Evolutionary conservation across 2,329 filamentous ascomycete genomes (phyloP), one percentile per base, ranked within the genome.

Genomic region (Grosmannia serpens): DNA sequence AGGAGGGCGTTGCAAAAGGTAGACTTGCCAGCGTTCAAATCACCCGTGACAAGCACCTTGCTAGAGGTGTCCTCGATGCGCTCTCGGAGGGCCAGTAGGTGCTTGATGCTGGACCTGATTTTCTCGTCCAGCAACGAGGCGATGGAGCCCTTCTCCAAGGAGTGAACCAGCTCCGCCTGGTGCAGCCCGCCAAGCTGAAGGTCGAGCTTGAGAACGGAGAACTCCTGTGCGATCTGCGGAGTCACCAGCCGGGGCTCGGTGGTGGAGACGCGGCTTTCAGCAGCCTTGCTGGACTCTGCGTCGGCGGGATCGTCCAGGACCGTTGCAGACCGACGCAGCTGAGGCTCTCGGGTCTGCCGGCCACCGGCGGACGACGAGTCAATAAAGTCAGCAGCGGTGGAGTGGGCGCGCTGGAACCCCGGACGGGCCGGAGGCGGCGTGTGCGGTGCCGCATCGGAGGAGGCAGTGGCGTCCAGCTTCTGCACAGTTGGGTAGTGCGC

Each of bases 1-100:
- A 99, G 74, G 2, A 99, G 77, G n/a, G 94, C 94, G 71, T 99
- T 99, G 75, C 94, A 99, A 67, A 99, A 99, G 1, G 94, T 99
- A 4, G 94, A 99, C 70, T 99, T 99, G 68, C 94, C 94, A 10
- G 94, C 92, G 68, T 99, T 99, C 57, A 99, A 74, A 69, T 99
- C 94, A 67, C 94, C 94, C 0, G 94, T 99, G 22, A 99, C 86
- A 59, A 99, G 75, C 1, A 99, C 94, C 71, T 99, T 99, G 73
- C 92, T 97, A 5, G 92, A 89, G 0, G 90, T 97, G 71, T 99
- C 94, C 70, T 97, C 94, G 62, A 99, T 99, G 57, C 94, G 86
- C 64, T 97, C 94, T 61, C 91, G 85, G 38, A 99, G 78, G 0
- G 89, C 85, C 58, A 89, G 79, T 1, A 99, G 80, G 71, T 99